Conservation (phyloP, 1,284 basidiomycete genomes). For the Sutorius eximius region DNA sequence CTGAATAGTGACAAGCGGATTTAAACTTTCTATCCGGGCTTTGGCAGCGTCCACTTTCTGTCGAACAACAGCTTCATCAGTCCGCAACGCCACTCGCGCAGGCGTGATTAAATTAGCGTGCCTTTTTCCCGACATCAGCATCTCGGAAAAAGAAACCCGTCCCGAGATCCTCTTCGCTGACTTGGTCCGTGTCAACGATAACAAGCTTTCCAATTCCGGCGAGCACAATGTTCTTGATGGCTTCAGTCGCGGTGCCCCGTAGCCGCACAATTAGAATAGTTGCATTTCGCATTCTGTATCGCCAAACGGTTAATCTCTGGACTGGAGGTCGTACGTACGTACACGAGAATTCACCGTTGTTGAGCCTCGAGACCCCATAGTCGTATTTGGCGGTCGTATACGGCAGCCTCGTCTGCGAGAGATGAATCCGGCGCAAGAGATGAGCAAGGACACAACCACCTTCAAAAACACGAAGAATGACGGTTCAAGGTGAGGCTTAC, state of each 20-base stretch:
- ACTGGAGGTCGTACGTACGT: background rate
- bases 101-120: slow-evolving; percentile 35
- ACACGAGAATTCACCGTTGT: slow-evolving; percentile 62
- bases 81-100: slow-evolving; percentile 37
- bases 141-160: slow-evolving; percentile 94
- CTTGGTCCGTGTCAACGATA: slow-evolving; percentile 62
- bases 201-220: slow-evolving; percentile 75
- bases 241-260: slow-evolving; percentile 88
- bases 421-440: background rate
- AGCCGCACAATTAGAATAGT: slow-evolving; percentile 86
- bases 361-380: slow-evolving; percentile 98
- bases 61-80: slow-evolving; percentile 24
- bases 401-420: slow-evolving; percentile 70
- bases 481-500: slow-evolving; percentile 12
- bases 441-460: background rate
- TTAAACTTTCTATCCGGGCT: slow-evolving; percentile 82
- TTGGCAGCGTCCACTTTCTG: slow-evolving; percentile 86
- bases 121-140: slow-evolving; percentile 87
- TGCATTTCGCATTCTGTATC: slow-evolving; percentile 85
- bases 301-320: slow-evolving; percentile 4
- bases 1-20: slow-evolving; percentile 86
- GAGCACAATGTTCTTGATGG: slow-evolving; percentile 91
- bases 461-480: slow-evolving; percentile 1
- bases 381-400: slow-evolving; percentile 97
- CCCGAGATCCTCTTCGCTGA: slow-evolving; percentile 80